These are phyloP conservation scores for Curvularia spicifera DNA, from an alignment of 2,329 filamentous ascomycete species.

Conservation along the genomic window DNA sequence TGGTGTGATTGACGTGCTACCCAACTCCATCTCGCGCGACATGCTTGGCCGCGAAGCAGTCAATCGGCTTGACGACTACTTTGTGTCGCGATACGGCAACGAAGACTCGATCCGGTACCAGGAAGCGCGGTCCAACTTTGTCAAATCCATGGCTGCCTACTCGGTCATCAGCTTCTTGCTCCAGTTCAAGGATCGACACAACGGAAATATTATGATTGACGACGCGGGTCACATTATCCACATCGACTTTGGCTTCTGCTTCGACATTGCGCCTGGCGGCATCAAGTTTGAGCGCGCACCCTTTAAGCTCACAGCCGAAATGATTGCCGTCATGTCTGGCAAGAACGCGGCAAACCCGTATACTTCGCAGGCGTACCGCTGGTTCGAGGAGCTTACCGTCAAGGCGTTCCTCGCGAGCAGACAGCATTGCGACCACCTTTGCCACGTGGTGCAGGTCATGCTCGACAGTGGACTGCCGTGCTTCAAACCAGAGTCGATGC, in stretches of 20 bases:
- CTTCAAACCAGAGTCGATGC: slow-evolving; percentile 95
- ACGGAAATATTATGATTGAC: slow-evolving; percentile 85
- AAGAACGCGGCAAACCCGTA: slow-evolving; percentile 50
- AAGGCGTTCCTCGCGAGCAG: slow-evolving; percentile 92
- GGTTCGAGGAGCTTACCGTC: slow-evolving; percentile 95
- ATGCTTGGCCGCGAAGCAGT: slow-evolving; percentile 98
- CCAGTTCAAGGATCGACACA: slow-evolving; percentile 97
- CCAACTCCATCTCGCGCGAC: slow-evolving; percentile 96
- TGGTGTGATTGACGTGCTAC: slow-evolving; percentile 96
- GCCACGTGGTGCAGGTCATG: slow-evolving; percentile 91
- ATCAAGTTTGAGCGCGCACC: slow-evolving; percentile 97
- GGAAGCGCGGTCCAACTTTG: slow-evolving; percentile 93
- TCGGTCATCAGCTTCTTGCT: slow-evolving; percentile 94
- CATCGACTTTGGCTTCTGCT: slow-evolving; percentile 98
- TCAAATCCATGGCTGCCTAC: slow-evolving; percentile 99
- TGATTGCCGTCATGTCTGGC: slow-evolving; percentile 99
- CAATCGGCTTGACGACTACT: slow-evolving; percentile 98
- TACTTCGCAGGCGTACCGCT: slow-evolving; percentile 85
- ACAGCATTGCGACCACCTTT: slow-evolving; percentile 85
- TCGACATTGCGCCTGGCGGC: slow-evolving; percentile 96
- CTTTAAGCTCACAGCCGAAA: slow-evolving; percentile 96
- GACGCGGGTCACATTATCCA: slow-evolving; percentile 86
- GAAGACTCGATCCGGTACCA: slow-evolving; percentile 96
- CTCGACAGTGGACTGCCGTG: slow-evolving; percentile 94
- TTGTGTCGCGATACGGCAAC: slow-evolving; percentile 94